phyloP scores from a whole-genome alignment of 257 asterid genomes.

The Ehretia macrophylla region DNA sequence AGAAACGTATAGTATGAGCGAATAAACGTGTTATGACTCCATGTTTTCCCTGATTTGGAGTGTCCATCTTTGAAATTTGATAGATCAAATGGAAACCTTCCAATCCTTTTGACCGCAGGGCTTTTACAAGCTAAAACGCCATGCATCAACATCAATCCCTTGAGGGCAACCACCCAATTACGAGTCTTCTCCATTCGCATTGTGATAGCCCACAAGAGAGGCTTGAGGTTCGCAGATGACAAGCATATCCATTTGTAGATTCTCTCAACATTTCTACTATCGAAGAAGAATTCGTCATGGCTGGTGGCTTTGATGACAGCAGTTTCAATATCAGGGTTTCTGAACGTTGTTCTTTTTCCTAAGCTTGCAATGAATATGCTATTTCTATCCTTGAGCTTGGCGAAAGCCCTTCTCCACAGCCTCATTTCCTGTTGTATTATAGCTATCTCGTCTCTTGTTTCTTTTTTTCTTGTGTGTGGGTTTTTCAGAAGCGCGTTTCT shows the following conservation, averaged over 20 bases:
- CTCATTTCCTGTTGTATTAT: constrained; percentile 58
- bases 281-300: constrained; percentile 46
- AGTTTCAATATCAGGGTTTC: constrained; percentile 78
- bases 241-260: constrained; percentile 62
- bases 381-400: constrained; percentile 56
- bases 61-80: constrained; percentile 57
- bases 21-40: constrained; percentile 56
- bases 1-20: constrained; percentile 69
- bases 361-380: constrained; percentile 64
- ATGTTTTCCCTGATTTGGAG: constrained; percentile 20
- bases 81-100: constrained; percentile 77
- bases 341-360: constrained; percentile 49
- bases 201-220: constrained; percentile 64
- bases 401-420: constrained; percentile 78
- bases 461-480: background rate
- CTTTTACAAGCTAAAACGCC: constrained; percentile 34
- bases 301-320: constrained; percentile 71
- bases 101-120: constrained; percentile 46
- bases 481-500: background rate
- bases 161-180: constrained; percentile 70
- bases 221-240: constrained; percentile 58
- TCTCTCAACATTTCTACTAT: constrained; percentile 42
- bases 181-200: constrained; percentile 46
- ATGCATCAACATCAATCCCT: constrained; percentile 70
- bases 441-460: background rate